phyloP scores from a whole-genome alignment of 306 rosid species.

The Fragaria nilgerrensis region DNA sequence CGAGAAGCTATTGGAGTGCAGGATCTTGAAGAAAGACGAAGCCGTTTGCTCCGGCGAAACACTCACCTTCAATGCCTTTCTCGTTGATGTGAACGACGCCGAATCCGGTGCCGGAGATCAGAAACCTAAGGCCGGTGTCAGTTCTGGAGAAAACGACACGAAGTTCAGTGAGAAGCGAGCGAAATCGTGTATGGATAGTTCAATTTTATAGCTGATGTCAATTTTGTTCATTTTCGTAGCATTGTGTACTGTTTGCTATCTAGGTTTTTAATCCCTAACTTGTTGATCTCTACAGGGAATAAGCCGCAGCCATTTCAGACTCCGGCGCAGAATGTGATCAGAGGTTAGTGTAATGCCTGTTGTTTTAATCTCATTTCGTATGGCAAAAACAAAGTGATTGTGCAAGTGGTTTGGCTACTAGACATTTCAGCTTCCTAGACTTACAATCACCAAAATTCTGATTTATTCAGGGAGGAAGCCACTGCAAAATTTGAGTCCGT shows the following conservation, averaged over 20 bases:
- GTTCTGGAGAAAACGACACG: conserved; percentile 26
- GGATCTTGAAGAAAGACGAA: conserved; percentile 54
- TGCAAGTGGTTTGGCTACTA: conserved; percentile 1
- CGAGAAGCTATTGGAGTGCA: conserved; percentile 65
- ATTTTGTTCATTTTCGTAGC: not conserved
- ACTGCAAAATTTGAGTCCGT: conserved; percentile 57
- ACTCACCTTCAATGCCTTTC: conserved; percentile 42
- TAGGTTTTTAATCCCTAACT: not conserved
- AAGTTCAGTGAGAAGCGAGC: conserved; percentile 13
- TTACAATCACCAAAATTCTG: not conserved
- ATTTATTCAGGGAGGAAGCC: conserved; percentile 18
- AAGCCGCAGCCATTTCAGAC: conserved; percentile 43
- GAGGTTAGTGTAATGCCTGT: conserved; percentile 37
- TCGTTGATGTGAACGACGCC: conserved; percentile 52
- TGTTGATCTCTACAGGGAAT: conserved; percentile 13
- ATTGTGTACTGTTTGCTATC: not conserved
- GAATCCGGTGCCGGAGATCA: conserved; percentile 33
- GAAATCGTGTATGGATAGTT: conserved; percentile 7
- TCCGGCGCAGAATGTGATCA: conserved; percentile 64
- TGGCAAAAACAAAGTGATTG: not conserved
- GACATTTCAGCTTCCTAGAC: not conserved
- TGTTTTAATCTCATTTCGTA: not conserved
- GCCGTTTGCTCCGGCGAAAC: conserved; percentile 55
- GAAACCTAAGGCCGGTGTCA: conserved; percentile 32
- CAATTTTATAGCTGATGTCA: not conserved